These are phyloP conservation scores for Discostella pseudostelligera DNA, from an alignment of 108 stramenopile genomes.

Conservation along the genomic window DNA sequence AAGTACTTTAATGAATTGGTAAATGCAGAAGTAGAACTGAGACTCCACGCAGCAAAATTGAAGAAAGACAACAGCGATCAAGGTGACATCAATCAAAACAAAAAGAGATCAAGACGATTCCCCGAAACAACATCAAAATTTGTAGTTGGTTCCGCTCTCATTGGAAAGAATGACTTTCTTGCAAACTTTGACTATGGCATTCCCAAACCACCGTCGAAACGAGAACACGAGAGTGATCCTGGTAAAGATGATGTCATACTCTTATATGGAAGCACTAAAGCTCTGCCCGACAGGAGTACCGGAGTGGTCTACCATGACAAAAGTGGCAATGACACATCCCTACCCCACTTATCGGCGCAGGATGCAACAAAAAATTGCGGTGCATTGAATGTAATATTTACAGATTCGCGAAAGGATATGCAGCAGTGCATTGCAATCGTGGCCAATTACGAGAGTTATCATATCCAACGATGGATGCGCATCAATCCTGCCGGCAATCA, in stretches of 20 bases:
- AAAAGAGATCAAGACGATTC: slow-evolving; percentile 27
- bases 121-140: slow-evolving; percentile 42
- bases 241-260: slow-evolving; percentile 67
- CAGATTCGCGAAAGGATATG: slow-evolving; percentile 28
- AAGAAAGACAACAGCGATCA: neutral
- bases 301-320: slow-evolving; percentile 3
- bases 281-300: slow-evolving; percentile 40
- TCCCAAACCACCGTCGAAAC: slow-evolving; percentile 49
- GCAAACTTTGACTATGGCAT: slow-evolving; percentile 59
- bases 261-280: slow-evolving; percentile 46
- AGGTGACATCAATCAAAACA: neutral
- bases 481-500: slow-evolving; percentile 10
- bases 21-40: neutral
- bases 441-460: slow-evolving; percentile 76
- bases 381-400: slow-evolving; percentile 64
- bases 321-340: neutral
- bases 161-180: slow-evolving; percentile 56
- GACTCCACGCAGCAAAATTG: neutral
- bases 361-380: slow-evolving; percentile 74
- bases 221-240: slow-evolving; percentile 32
- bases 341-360: slow-evolving; percentile 27
- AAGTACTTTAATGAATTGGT: neutral
- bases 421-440: slow-evolving; percentile 72
- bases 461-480: slow-evolving; percentile 78
- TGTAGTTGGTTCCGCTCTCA: slow-evolving; percentile 41